Percentiles rank a stretch among this genome's conserved stretches.
These are phyloP conservation scores for Delitschia confertaspora DNA, from an alignment of 495 filamentous ascomycete genomes.

Conservation along the genomic window DNA sequence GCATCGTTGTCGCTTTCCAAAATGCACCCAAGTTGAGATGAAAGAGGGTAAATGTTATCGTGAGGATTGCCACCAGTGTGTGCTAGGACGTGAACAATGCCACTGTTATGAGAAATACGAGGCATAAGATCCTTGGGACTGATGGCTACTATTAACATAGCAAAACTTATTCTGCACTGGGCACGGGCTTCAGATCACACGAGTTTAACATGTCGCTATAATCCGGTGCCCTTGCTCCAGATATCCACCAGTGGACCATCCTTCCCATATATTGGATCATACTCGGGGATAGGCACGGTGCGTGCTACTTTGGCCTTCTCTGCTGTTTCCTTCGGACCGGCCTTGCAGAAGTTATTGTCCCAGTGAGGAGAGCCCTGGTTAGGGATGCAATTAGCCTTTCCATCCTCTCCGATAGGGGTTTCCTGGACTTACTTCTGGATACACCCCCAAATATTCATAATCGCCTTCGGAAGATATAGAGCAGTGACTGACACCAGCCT, in stretches of 20 bases:
- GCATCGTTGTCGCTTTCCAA: no score
- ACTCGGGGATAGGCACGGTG: constrained; percentile 26
- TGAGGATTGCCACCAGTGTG: no score
- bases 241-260: constrained; percentile 29
- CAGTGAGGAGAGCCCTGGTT: constrained; percentile 28
- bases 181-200: no score
- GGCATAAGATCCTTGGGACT: no score
- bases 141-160: no score
- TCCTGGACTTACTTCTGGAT: constrained; percentile 31
- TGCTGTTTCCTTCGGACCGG: constrained; percentile 22
- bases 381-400: neutral
- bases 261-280: constrained; percentile 29
- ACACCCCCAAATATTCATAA: constrained; percentile 38
- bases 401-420: neutral
- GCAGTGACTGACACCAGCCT: constrained; percentile 37
- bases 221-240: no score
- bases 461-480: constrained; percentile 31
- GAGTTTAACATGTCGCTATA: no score
- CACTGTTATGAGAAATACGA: no score
- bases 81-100: no score
- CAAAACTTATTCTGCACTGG: neutral
- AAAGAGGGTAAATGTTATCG: no score
- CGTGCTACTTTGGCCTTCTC: constrained; percentile 21
- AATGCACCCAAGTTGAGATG: no score
- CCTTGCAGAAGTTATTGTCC: constrained; percentile 32